Evolutionary conservation across 192 early-diverging fungal species (phyloP), one percentile per base, ranked within the genome.

Genomic region (Backusella sp.): DNA sequence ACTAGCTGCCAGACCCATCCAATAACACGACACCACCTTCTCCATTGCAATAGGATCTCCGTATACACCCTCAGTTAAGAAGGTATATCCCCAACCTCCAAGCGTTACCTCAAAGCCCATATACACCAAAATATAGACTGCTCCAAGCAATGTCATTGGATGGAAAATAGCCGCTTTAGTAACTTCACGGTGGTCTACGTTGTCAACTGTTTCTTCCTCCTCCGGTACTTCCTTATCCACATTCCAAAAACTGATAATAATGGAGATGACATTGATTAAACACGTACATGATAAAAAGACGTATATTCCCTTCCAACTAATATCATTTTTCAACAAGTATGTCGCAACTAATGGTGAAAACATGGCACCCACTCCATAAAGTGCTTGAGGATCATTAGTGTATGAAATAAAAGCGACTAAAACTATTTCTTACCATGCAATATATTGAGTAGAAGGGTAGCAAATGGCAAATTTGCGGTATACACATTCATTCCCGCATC

Each of bases 51-150:
- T 42, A 5, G 59, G 14, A 49, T 79, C 72, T 14, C 82, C 82
- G 11, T 74, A 28, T 32, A 73, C n/a, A 23, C 75, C 78, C 17
- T 72, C 73, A 11, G 76, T 80, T 26, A 83, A 44, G 34, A 71
- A 83, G 26, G 75, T 77, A 28, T 77, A 83, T 23, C 75, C 75
- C 82, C 82, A 83, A 23, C 75, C 75, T 67, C 82, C 82, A 2
- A 83, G 35, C n/a, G 76, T 80, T n/a, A 79, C 73, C 42, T 83
- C 82, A 11, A 83, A 44, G n/a, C 82, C 82, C 5, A 83, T 78
- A 73, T 83, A 83, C 26, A 77, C 46, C 0, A 83, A 62, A 52
- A 83, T 70, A 52, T 76, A 83, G 28, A 59, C 14, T 11, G 82
- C 82, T 6, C 35, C 53, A 23, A 83, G 28, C 19, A 74, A 32